Percentiles rank a stretch among this genome's conserved stretches.
Conservation (phyloP, 1,284 basidiomycete genomes). For the Rhodotorula sp. region DNA sequence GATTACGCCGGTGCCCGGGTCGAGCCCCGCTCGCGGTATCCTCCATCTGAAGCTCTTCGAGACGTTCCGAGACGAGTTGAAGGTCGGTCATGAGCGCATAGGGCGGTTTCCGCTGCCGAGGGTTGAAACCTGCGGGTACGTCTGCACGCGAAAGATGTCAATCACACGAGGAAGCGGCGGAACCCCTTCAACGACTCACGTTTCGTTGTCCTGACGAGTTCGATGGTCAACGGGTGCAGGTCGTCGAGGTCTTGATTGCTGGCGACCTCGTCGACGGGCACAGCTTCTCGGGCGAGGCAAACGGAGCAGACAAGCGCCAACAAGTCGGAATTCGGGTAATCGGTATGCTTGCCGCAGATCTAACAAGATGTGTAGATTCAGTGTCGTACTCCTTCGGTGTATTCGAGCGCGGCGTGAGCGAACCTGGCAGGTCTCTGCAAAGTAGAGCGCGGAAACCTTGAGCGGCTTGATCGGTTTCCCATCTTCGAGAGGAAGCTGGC, state of each 20-base stretch:
- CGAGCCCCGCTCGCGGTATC: neutral
- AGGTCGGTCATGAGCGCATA: neutral
- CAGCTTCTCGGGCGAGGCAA: neutral
- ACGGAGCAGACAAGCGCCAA: neutral
- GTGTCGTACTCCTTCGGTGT: too few species aligned
- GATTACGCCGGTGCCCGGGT: neutral
- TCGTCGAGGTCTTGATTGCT: neutral
- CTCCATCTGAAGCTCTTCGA: constrained; percentile 7
- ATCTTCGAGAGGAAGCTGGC: too few species aligned
- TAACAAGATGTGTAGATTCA: too few species aligned
- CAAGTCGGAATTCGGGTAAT: neutral
- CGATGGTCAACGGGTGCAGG: neutral
- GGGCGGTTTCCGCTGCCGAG: neutral
- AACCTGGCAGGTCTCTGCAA: too few species aligned
- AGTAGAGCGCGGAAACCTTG: too few species aligned
- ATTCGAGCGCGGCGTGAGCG: too few species aligned
- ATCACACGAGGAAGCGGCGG: too few species aligned
- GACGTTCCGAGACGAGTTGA: neutral
- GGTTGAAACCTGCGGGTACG: too few species aligned
- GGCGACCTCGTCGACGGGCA: neutral
- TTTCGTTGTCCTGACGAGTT: neutral
- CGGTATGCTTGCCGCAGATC: too few species aligned
- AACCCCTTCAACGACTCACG: neutral
- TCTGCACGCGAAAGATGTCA: too few species aligned
- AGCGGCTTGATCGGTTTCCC: too few species aligned